These are phyloP conservation scores for Penicillium thymicola DNA, from an alignment of 2,329 filamentous ascomycete genomes.

Conservation along the genomic window DNA sequence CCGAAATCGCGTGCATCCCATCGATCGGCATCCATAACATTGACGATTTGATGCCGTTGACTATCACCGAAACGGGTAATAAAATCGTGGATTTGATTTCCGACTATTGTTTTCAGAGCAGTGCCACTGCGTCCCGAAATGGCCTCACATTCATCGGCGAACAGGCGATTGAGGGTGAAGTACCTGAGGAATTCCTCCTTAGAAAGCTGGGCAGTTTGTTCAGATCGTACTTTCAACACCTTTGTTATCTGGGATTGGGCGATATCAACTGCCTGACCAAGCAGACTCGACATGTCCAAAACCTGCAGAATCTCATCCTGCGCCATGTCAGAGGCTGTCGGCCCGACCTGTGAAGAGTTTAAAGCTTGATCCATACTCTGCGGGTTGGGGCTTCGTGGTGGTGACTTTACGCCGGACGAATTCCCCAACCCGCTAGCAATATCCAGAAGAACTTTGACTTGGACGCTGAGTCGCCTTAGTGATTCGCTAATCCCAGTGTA, in stretches of 20 bases:
- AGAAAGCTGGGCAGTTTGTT: slow-evolving; percentile 55
- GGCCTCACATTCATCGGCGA: slow-evolving; percentile 65
- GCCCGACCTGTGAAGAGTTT: slow-evolving; percentile 21
- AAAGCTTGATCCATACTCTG: slow-evolving; percentile 45
- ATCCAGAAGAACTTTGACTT: slow-evolving; percentile 92
- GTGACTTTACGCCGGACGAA: slow-evolving; percentile 45
- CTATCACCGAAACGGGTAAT: slow-evolving; percentile 56
- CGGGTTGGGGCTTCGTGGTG: slow-evolving; percentile 47
- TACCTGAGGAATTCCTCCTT: slow-evolving; percentile 59
- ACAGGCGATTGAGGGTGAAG: slow-evolving; percentile 61
- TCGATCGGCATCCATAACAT: slow-evolving; percentile 58
- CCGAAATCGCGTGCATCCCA: slow-evolving; percentile 65
- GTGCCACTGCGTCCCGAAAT: slow-evolving; percentile 61
- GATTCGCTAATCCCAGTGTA: slow-evolving; percentile 88
- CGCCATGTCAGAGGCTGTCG: slow-evolving; percentile 30
- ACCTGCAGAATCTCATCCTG: slow-evolving; percentile 63
- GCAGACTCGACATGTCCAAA: slow-evolving; percentile 62
- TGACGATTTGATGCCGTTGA: slow-evolving; percentile 56
- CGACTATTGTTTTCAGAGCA: slow-evolving; percentile 59
- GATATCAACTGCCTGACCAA: slow-evolving; percentile 65
- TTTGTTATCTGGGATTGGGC: slow-evolving; percentile 63
- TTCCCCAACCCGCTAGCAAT: slow-evolving; percentile 66
- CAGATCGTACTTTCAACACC: slow-evolving; percentile 61
- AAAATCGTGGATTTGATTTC: slow-evolving; percentile 61
- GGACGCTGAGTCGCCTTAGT: slow-evolving; percentile 76